Conservation (phyloP, 176 grass and related monocot genomes). For the Bothriochloa decipiens region DNA sequence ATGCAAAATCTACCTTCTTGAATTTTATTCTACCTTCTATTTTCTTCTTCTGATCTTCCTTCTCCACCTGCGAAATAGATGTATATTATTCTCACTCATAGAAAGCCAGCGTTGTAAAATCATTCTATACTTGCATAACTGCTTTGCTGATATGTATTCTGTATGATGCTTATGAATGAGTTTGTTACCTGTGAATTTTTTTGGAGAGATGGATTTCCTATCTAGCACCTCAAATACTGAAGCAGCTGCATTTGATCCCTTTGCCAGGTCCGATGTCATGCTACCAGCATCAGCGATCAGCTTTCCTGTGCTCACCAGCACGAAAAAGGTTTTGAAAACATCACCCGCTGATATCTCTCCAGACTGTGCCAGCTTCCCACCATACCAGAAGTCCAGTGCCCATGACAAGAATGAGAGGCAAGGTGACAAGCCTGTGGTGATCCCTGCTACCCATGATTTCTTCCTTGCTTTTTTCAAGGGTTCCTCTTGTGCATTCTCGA, state of each 20-base stretch:
- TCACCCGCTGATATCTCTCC: constrained; percentile 87
- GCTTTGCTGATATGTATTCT: constrained; percentile 16
- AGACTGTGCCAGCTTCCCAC: constrained; percentile 77
- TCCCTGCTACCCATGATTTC: constrained; percentile 90
- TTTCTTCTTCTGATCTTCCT: constrained; percentile 56
- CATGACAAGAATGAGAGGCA: constrained; percentile 92
- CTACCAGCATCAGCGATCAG: constrained; percentile 95
- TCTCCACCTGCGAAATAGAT: constrained; percentile 59
- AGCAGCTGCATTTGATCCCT: constrained; percentile 90
- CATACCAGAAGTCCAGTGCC: constrained; percentile 99
- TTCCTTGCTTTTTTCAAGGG: constrained; percentile 81
- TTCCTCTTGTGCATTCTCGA: constrained; percentile 78
- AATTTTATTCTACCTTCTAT: constrained; percentile 92
- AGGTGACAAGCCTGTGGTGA: constrained; percentile 86
- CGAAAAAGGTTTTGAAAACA: constrained; percentile 99
- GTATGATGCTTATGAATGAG: constrained; percentile 6
- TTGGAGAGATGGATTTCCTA: constrained; percentile 76
- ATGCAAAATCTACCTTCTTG: constrained; percentile 90
- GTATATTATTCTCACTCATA: constrained; percentile 32
- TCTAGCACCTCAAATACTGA: constrained; percentile 98
- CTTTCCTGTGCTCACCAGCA: constrained; percentile 97
- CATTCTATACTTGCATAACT: constrained; percentile 22
- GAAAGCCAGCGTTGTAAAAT: neutral
- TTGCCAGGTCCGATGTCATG: constrained; percentile 98
- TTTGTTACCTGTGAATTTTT: constrained; percentile 59